These are phyloP conservation scores for Trichoderma sp. DNA, from an alignment of 2,329 filamentous ascomycete genomes.

Conservation along the genomic window DNA sequence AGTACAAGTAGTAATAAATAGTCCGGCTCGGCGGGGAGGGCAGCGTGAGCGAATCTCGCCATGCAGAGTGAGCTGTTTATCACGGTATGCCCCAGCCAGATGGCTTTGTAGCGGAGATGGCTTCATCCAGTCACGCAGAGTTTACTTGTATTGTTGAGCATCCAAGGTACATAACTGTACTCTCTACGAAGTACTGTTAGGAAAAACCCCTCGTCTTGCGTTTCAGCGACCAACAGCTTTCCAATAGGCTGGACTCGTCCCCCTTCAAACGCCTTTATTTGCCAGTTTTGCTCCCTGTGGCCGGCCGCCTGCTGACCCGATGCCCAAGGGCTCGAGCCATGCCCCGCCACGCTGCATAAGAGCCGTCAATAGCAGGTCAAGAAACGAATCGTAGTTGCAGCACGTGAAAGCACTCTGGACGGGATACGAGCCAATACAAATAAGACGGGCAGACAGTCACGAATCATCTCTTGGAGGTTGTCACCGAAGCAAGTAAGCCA, in stretches of 20 bases:
- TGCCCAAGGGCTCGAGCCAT: constrained; percentile 2
- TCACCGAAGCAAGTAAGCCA: not conserved
- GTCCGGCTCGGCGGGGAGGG: not conserved
- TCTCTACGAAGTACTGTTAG: not conserved
- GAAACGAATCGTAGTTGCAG: not conserved
- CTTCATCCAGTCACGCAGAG: not conserved
- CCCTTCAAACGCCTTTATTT: not conserved
- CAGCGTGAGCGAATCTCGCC: not conserved
- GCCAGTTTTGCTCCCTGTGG: not conserved
- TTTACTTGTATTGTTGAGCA: not conserved
- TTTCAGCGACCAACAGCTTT: not conserved
- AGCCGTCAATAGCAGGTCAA: not conserved
- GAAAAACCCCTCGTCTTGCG: not conserved
- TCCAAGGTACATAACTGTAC: not conserved
- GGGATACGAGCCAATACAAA: not conserved
- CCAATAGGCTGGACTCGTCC: not conserved
- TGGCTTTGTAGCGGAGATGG: not conserved
- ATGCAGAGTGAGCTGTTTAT: not conserved
- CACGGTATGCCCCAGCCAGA: not conserved
- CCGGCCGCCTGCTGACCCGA: constrained; percentile 13
- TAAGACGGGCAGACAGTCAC: not conserved
- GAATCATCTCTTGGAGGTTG: not conserved
- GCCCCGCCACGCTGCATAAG: not conserved
- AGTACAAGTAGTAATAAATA: not conserved
- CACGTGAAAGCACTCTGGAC: not conserved